Percentiles rank a stretch among this genome's conserved stretches.
These are phyloP conservation scores for Zymoseptoria ardabiliae DNA, from an alignment of 2,329 filamentous ascomycete genomes.

Conservation along the genomic window DNA sequence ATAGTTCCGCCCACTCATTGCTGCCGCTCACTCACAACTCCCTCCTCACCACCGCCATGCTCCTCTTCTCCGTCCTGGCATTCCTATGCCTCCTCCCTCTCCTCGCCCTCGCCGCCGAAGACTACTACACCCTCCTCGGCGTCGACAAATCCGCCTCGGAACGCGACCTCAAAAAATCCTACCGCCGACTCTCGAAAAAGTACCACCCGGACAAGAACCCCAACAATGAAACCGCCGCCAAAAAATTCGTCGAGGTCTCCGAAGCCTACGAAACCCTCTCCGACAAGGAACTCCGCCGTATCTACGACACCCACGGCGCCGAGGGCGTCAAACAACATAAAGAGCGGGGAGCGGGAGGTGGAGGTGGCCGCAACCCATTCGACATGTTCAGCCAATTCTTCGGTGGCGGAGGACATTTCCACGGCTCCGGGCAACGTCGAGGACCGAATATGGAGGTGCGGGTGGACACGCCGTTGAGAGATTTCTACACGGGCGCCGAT, in stretches of 20 bases:
- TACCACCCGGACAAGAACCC: constrained; percentile 98
- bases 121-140: constrained; percentile 80
- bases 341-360: constrained; percentile 57
- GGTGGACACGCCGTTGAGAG: constrained; percentile 68
- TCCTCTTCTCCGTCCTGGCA: constrained; percentile 37
- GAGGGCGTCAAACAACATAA: constrained; percentile 81
- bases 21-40: not conserved
- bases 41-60: constrained; percentile 27
- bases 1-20: not conserved
- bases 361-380: constrained; percentile 72
- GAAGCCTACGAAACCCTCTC: constrained; percentile 93
- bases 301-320: constrained; percentile 92
- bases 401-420: constrained; percentile 79
- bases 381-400: constrained; percentile 97
- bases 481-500: constrained; percentile 86
- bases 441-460: constrained; percentile 87
- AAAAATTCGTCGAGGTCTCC: constrained; percentile 88
- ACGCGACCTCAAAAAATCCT: constrained; percentile 86
- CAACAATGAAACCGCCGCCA: constrained; percentile 68
- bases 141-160: constrained; percentile 73
- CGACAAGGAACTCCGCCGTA: constrained; percentile 68
- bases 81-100: constrained; percentile 38
- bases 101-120: constrained; percentile 47
- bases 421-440: constrained; percentile 60
- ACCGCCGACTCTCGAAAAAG: constrained; percentile 86